phyloP scores from a whole-genome alignment of 2,329 filamentous ascomycete species.

The Scytalidium lignicola region DNA sequence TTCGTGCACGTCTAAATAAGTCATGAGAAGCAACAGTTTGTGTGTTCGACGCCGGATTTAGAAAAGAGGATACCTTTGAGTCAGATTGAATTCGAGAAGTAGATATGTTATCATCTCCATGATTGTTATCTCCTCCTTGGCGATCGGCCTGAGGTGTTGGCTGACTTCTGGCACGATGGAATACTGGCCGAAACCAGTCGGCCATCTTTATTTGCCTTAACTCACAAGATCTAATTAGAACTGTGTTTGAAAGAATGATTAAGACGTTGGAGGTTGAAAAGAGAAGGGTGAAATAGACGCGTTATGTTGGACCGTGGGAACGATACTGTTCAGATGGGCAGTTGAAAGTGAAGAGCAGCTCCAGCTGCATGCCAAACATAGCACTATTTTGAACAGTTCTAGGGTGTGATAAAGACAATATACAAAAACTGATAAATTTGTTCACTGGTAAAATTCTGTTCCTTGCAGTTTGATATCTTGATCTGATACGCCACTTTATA shows the following conservation, averaged over 20 bases:
- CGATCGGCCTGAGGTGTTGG: background rate
- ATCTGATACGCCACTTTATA: background rate
- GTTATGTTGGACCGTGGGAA: too few relatives aligned
- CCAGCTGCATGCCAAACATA: too few relatives aligned
- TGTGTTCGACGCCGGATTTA: slow-evolving; percentile 1
- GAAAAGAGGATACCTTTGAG: slow-evolving; percentile 22
- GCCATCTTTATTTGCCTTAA: slow-evolving; percentile 14
- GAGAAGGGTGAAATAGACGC: background rate
- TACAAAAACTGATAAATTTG: too few relatives aligned
- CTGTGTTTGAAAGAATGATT: background rate
- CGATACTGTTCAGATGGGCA: too few relatives aligned
- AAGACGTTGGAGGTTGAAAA: background rate
- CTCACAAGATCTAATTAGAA: background rate
- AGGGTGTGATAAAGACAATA: too few relatives aligned
- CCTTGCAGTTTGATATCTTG: background rate
- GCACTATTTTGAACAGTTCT: too few relatives aligned
- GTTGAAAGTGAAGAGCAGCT: too few relatives aligned
- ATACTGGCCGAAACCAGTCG: slow-evolving; percentile 24
- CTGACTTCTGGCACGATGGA: slow-evolving; percentile 14
- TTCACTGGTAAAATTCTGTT: too few relatives aligned
- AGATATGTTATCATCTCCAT: slow-evolving; percentile 10
- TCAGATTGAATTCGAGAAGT: slow-evolving; percentile 11
- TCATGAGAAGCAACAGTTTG: background rate
- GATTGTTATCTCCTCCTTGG: slow-evolving; percentile 10
- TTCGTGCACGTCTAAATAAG: background rate